Evolutionary conservation across 306 rosid genomes (phyloP), one percentile per base, ranked within the genome.

Genomic region (cucumber (Cucumis sativus)): DNA sequence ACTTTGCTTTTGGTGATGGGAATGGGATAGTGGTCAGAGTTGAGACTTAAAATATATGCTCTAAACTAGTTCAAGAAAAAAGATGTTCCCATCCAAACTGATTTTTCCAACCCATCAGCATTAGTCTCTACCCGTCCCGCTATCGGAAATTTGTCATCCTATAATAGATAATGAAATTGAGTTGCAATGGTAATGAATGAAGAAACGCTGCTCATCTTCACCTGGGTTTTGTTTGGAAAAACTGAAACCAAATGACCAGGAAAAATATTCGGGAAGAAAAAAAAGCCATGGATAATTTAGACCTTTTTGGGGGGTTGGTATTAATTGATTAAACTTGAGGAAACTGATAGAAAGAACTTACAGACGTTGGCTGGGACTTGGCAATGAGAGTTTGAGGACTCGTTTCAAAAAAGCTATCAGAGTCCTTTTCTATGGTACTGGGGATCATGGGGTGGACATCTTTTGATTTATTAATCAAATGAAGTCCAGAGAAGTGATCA

Each of bases 381-480:
- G 81, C 63, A 84, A 88, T 15, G 77, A 85, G 87, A 87, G 78
- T 79, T 51, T 86, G 96, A 6, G 98, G 98, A 76, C 95, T 91
- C 82, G 80, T 83, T 80, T 89, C 96, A 89, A 92, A 94, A 88
- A 92, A 92, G 84, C 97, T 94, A 82, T 94, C 90, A 63, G 92
- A 90, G 71, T 85, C 85, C 62, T 77, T 87, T 66, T 81, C 88
- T 37, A 68, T 78, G 72, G 84, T 76, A 79, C 86, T 81, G 56
- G 86, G 87, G 85, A 83, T 81, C 87, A 87, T 71, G 58, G 87
- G 80, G 63, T 87, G 78, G 20, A 83, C 87, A 86, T 85, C 83
- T 70, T 84, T 87, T 62, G 85, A 69, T 81, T 81, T 83, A 84
- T 80, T 84, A 78, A 80, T 68, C 81, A 91, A 84, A 86, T 89